Evolutionary conservation across 345 rosid genomes (phyloP), one percentile per base, ranked within the genome.

Genomic region (Geranium brycei): DNA sequence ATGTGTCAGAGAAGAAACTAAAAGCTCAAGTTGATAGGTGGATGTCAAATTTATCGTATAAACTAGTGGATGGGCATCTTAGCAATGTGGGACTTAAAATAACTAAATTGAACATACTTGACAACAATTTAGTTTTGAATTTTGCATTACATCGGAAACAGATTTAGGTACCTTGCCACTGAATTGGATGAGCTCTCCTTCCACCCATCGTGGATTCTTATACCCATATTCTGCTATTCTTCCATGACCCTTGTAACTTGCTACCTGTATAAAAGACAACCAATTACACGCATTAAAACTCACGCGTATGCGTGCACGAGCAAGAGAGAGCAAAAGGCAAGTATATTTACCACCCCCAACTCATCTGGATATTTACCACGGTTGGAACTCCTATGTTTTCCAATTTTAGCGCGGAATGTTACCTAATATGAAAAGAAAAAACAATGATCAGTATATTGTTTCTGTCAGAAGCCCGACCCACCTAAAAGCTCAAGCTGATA

Each of bases 351-450:
- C 98, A 88, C 95, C 69, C 95, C 98, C 69, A 91, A 66, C 71
- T 91, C 98, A 62, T 88, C 96, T 18, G 98, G 95, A 72, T 66
- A 87, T 78, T 75, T 60, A 72, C 88, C 91, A 68, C 81, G 83
- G 70, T 78, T 83, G 64, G 86, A 38, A 67, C 80, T 89, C 59
- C 78, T 77, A 63, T 75, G 84, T 68, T 78, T 89, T 66, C 93
- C 93, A 72, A 92, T 92, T 81, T 84, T 92, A 66, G 98, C 98
- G 62, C 96, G 98, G 70, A 92, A 92, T 47, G 98, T 92, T 68
- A 89, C 98, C 98, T 92, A 80, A 61, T 35, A 61, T 23, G 28
- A 23, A 40, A 31, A 32, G 19, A 19, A 10, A 35, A 23, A 4
- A 31, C n/a, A 61, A 17, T 31, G 13, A 7, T 28, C 19, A 28